Evolutionary conservation across 2,329 filamentous ascomycete genomes (phyloP).

Genomic region (Arachnomyces sp.): DNA sequence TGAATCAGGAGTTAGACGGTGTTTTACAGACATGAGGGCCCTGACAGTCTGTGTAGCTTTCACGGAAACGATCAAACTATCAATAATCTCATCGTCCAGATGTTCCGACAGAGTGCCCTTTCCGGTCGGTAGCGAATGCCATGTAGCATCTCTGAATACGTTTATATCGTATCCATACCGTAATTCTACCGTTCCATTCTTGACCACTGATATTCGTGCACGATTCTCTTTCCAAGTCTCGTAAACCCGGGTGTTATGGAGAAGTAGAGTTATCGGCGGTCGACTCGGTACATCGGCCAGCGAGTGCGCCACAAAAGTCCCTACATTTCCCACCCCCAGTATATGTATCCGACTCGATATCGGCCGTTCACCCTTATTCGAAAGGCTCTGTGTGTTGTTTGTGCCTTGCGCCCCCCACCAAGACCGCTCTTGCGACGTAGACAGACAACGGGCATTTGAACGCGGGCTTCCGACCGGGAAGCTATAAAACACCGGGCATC

Average conservation of each 20-base stretch:
- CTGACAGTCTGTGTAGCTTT: constrained; percentile 64
- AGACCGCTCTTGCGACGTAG: too few relatives aligned
- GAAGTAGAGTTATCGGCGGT: constrained; percentile 72
- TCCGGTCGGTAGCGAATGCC: constrained; percentile 25
- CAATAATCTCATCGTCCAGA: constrained; percentile 47
- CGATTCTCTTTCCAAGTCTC: constrained; percentile 26
- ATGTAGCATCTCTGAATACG: constrained; percentile 26
- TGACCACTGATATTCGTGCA: constrained; percentile 27
- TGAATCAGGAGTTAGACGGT: constrained; percentile 59
- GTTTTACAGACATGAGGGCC: constrained; percentile 58
- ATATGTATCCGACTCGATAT: constrained; percentile 57
- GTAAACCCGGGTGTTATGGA: constrained; percentile 49
- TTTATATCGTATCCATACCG: constrained; percentile 39
- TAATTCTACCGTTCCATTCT: constrained; percentile 34
- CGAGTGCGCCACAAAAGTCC: constrained; percentile 67
- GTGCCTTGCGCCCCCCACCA: neutral
- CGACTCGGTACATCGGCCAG: constrained; percentile 50
- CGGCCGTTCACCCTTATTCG: constrained; percentile 11
- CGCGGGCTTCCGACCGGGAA: constrained; percentile 3
- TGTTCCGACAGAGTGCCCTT: too few relatives aligned
- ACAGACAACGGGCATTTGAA: neutral
- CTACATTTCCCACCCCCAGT: constrained; percentile 73
- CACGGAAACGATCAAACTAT: constrained; percentile 68
- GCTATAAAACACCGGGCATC: too few relatives aligned
- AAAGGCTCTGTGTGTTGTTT: neutral